A percentile compares a stretch with the other conserved stretches of the same genome.
Evolutionary conservation across 2,329 filamentous ascomycete species (phyloP).

Genomic region (Ilyonectria destructans): DNA sequence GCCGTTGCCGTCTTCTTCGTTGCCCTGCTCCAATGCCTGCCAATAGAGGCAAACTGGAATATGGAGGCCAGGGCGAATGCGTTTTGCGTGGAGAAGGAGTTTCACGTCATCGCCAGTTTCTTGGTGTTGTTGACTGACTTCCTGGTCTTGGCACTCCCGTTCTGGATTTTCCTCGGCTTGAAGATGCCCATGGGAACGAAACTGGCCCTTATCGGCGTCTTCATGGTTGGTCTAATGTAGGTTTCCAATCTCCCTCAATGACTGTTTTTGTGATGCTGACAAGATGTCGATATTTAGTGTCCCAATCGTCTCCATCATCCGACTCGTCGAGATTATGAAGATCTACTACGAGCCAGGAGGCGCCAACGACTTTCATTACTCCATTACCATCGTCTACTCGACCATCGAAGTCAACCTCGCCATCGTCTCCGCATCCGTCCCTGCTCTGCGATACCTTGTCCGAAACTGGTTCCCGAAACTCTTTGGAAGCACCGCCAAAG

Average conservation of each 20-base stretch:
- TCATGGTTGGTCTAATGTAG: constrained; percentile 56
- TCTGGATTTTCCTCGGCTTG: constrained; percentile 58
- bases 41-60: constrained; percentile 41
- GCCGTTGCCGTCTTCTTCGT: constrained; percentile 56
- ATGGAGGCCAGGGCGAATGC: background rate
- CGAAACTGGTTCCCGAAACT: constrained; percentile 51
- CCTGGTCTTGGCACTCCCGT: constrained; percentile 56
- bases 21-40: constrained; percentile 58
- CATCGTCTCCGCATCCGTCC: constrained; percentile 56
- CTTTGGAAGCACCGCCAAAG: constrained; percentile 44
- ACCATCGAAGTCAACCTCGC: constrained; percentile 56
- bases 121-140: constrained; percentile 61
- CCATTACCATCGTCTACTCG: constrained; percentile 53
- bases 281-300: constrained; percentile 43
- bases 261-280: background rate
- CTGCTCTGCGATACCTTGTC: constrained; percentile 54
- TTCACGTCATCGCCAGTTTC: constrained; percentile 53
- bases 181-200: constrained; percentile 57
- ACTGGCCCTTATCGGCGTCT: constrained; percentile 58
- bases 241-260: constrained; percentile 28
- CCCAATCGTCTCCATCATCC: constrained; percentile 51
- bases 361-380: constrained; percentile 44
- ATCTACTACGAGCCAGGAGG: constrained; percentile 32
- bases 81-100: constrained; percentile 47
- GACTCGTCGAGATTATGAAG: constrained; percentile 45